phyloP scores from a whole-genome alignment of 495 filamentous ascomycete species.

The Trichoderma virens region DNA sequence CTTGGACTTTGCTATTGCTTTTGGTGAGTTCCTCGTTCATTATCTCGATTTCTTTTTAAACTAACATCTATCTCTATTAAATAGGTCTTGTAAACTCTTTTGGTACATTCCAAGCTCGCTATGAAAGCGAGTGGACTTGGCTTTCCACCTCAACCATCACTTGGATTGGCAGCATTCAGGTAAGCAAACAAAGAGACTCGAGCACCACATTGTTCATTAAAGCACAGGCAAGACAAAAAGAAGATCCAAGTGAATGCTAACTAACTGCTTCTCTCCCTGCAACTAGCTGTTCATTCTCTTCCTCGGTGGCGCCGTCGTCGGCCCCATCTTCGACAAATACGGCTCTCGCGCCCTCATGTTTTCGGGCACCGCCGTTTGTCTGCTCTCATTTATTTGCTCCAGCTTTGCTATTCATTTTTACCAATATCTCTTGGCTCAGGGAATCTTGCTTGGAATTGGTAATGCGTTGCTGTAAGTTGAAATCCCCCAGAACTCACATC shows the following conservation, averaged over 20 bases:
- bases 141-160: slow-evolving; percentile 47
- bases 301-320: slow-evolving; percentile 33
- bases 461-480: slow-evolving; percentile 34
- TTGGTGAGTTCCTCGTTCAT: slow-evolving; percentile 18
- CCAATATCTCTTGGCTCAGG: slow-evolving; percentile 48
- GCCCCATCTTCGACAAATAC: slow-evolving; percentile 9
- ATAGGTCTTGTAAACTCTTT: slow-evolving; percentile 57
- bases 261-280: background rate
- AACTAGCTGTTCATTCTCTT: slow-evolving; percentile 36
- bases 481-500: slow-evolving; percentile 46
- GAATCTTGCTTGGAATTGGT: slow-evolving; percentile 39
- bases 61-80: background rate
- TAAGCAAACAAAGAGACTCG: slow-evolving; percentile 10
- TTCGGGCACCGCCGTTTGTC: slow-evolving; percentile 14
- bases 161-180: slow-evolving; percentile 56
- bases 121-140: slow-evolving; percentile 41
- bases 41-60: slow-evolving; percentile 30
- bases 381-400: slow-evolving; percentile 54
- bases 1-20: background rate
- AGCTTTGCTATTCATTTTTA: slow-evolving; percentile 46
- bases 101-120: slow-evolving; percentile 59
- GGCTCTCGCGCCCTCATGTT: slow-evolving; percentile 9
- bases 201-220: no score
- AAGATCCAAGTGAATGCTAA: background rate
- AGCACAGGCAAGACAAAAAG: no score